These are phyloP conservation scores for Leccinum pellstonianum DNA, from an alignment of 768 basidiomycete species.

Conservation along the genomic window DNA sequence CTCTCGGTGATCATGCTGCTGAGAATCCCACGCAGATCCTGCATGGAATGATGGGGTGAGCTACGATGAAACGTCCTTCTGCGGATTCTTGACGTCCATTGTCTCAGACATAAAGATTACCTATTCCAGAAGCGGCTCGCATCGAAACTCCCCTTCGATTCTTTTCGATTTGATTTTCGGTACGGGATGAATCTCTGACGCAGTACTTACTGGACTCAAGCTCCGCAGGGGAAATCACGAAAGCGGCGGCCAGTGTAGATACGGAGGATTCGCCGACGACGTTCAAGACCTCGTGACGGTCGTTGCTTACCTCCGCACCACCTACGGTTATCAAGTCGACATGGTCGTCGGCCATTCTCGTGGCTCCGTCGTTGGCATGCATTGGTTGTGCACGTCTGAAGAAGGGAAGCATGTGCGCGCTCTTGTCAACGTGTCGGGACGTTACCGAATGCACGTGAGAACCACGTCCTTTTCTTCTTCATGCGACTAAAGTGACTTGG, in stretches of 20 bases:
- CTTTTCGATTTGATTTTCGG: constrained; percentile 88
- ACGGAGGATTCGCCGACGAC: constrained; percentile 60
- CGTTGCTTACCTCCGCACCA: constrained; percentile 55
- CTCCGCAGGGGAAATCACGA: constrained; percentile 70
- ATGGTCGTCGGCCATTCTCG: constrained; percentile 78
- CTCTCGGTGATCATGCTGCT: constrained; percentile 8
- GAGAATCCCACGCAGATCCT: constrained; percentile 53
- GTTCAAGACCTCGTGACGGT: constrained; percentile 65
- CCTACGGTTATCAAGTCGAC: constrained; percentile 67
- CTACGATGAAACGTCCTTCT: neutral
- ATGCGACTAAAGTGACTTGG: constrained; percentile 2
- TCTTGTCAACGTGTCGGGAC: constrained; percentile 72
- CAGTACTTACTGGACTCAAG: constrained; percentile 5
- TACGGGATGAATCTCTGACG: constrained; percentile 33
- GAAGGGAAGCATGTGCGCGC: constrained; percentile 56
- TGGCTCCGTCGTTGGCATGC: constrained; percentile 63
- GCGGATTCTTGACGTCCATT: neutral
- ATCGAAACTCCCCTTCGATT: constrained; percentile 63
- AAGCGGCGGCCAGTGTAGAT: constrained; percentile 63
- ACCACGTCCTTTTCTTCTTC: neutral
- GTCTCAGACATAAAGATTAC: constrained; percentile 78
- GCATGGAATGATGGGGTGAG: constrained; percentile 78
- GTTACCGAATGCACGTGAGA: constrained; percentile 78
- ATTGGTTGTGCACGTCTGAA: constrained; percentile 65
- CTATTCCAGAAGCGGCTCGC: constrained; percentile 76